Evolutionary conservation across 805 yeast species (phyloP), one percentile per base, ranked within the genome.

Genomic region (Clavispora vitiphila): DNA sequence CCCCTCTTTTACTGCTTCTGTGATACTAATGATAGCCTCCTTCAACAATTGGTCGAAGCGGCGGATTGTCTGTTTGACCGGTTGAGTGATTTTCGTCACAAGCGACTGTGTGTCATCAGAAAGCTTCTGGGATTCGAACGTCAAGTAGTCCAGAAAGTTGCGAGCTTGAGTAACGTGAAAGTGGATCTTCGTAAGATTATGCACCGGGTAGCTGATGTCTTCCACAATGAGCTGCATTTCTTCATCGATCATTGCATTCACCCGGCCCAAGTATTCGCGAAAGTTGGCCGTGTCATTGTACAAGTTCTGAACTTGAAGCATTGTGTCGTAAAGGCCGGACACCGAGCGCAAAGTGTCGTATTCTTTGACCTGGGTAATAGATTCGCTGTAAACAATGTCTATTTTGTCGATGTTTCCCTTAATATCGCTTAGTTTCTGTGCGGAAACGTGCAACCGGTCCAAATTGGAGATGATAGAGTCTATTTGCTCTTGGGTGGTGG

Each of bases 121-220:
- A 47, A 67, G 55, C n/a, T 43, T 45, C 11, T 38, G 45, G 4
- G 86, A 72, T 60, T 83, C 72, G n/a, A 61, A 64, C 43, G 71
- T 71, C 40, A 90, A 72, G 56, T 83, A 85, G 49, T 91, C 97
- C 48, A 74, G 78, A 50, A 90, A 80, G 60, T 88, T 91, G 39
- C 95, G 72, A 15, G 87, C 77, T 54, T 76, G 76, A 36, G 81
- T 82, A 44, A 91, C 70, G 46, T 74, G 68, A 58, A 72, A 86
- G 61, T 91, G 98, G 10, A 85, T 78, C 19, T 71, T 57, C 37
- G 88, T 67, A 22, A 91, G 62, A 47, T 77, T 73, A 8, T 80
- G 76, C 54, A 83, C 65, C 7, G 69, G 61, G 43, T 69, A 68
- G n/a, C 54, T 47, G 18, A 69, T 57, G 39, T 64, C 66, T 9